Evolutionary conservation across 345 rosid genomes (phyloP).

Genomic region (Hevea brasiliensis): DNA sequence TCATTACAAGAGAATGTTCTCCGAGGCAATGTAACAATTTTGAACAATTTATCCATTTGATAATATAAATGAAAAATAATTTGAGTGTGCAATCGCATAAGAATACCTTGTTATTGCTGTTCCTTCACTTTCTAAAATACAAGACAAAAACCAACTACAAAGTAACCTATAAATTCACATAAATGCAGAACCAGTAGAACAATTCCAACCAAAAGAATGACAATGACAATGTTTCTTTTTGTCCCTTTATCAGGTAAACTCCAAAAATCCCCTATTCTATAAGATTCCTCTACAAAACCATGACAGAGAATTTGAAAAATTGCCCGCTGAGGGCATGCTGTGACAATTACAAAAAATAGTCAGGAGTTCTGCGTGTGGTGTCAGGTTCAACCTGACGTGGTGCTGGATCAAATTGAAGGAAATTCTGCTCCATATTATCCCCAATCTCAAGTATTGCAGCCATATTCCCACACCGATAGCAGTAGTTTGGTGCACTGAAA

Average conservation of each 20-base stretch:
- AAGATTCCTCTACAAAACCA: slow-evolving; percentile 51
- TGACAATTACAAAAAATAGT: slow-evolving; percentile 81
- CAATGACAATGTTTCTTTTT: slow-evolving; percentile 22
- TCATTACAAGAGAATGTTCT: no score
- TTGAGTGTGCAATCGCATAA: no score
- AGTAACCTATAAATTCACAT: slow-evolving; percentile 33
- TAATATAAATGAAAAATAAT: no score
- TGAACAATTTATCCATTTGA: background rate
- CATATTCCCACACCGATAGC: slow-evolving; percentile 83
- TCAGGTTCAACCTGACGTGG: slow-evolving; percentile 94
- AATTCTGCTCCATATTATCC: slow-evolving; percentile 94
- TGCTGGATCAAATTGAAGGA: slow-evolving; percentile 93
- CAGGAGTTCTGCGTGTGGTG: slow-evolving; percentile 91
- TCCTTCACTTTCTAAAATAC: no score
- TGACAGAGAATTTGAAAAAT: slow-evolving; percentile 20
- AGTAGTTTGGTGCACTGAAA: slow-evolving; percentile 83
- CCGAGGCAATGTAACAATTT: no score
- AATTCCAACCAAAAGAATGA: slow-evolving; percentile 36
- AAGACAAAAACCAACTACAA: no score
- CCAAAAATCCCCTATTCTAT: slow-evolving; percentile 26
- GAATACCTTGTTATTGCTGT: slow-evolving; percentile 29
- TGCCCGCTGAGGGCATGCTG: slow-evolving; percentile 15
- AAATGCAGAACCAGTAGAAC: slow-evolving; percentile 22
- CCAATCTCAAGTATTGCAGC: slow-evolving; percentile 92
- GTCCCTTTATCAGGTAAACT: slow-evolving; percentile 29